phyloP scores from a whole-genome alignment of 345 rosid species.

The Camelina neglecta region DNA sequence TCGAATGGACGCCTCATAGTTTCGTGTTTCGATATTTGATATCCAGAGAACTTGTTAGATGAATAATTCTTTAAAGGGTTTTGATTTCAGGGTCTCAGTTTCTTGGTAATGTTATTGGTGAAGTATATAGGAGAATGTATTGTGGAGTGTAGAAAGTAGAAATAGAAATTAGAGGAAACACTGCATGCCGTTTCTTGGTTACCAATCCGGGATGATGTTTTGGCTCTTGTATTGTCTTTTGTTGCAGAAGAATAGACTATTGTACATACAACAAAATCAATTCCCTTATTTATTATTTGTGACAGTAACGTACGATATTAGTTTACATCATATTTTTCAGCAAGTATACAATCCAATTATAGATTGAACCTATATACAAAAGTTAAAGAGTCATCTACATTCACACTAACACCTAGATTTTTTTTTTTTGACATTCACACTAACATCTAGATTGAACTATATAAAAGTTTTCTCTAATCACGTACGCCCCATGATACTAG shows the following conservation, averaged over 20 bases:
- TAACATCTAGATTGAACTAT: not conserved
- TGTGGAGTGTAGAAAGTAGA: slow-evolving; percentile 34
- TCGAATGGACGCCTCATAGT: slow-evolving; percentile 84
- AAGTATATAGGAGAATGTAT: slow-evolving; percentile 21
- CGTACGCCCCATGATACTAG: not conserved
- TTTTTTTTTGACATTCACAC: too few species aligned
- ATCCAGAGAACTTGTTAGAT: slow-evolving; percentile 73
- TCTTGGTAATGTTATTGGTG: slow-evolving; percentile 23
- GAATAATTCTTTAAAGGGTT: not conserved
- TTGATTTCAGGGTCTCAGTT: slow-evolving; percentile 20
- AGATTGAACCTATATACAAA: too few species aligned
- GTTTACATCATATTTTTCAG: not conserved
- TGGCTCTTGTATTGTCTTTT: slow-evolving; percentile 23
- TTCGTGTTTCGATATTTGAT: slow-evolving; percentile 86
- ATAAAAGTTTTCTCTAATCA: not conserved
- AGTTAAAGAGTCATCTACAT: too few species aligned
- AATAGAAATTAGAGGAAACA: slow-evolving; percentile 7
- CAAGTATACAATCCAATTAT: not conserved
- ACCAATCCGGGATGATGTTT: slow-evolving; percentile 29
- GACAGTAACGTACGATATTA: not conserved
- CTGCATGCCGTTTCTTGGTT: slow-evolving; percentile 38
- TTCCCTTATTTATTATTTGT: slow-evolving; percentile 22
- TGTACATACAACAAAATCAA: slow-evolving; percentile 31
- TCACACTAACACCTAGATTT: too few species aligned
- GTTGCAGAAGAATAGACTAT: not conserved